Evolutionary conservation across 169 alveolate genomes (phyloP).

Genomic region (Plasmodium gallinaceum): DNA sequence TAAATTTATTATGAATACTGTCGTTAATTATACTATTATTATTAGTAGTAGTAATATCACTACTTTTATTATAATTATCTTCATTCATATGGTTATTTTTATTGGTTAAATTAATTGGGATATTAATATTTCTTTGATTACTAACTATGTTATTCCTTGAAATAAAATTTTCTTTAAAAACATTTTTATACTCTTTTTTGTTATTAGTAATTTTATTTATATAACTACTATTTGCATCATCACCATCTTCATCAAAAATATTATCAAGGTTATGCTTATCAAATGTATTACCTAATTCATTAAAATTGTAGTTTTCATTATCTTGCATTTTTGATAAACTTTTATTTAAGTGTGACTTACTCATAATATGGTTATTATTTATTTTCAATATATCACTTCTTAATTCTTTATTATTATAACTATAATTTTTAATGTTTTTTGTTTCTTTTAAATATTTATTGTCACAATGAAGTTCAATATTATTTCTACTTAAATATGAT

Average conservation of each 20-base stretch:
- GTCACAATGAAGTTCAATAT: conserved; percentile 2
- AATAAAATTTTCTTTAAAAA: background rate
- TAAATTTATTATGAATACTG: background rate
- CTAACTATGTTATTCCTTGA: background rate
- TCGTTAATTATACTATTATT: background rate
- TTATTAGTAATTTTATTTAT: background rate
- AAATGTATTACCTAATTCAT: background rate
- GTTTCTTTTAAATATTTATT: background rate
- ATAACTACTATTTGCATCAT: background rate
- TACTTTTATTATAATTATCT: background rate
- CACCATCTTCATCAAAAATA: background rate
- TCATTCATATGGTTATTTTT: background rate
- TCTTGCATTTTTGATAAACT: background rate
- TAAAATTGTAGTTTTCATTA: background rate
- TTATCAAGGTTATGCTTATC: background rate
- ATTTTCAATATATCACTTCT: conserved; percentile 20
- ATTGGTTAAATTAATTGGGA: background rate
- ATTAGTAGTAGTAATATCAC: background rate
- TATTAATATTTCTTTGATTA: background rate
- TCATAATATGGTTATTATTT: background rate
- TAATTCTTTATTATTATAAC: conserved; percentile 10
- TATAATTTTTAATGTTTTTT: background rate
- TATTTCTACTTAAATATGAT: conserved; percentile 1
- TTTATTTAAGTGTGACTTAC: background rate
- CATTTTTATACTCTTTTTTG: background rate